phyloP scores from a whole-genome alignment of 2,329 filamentous ascomycete species.

The Exophiala oligosperma region DNA sequence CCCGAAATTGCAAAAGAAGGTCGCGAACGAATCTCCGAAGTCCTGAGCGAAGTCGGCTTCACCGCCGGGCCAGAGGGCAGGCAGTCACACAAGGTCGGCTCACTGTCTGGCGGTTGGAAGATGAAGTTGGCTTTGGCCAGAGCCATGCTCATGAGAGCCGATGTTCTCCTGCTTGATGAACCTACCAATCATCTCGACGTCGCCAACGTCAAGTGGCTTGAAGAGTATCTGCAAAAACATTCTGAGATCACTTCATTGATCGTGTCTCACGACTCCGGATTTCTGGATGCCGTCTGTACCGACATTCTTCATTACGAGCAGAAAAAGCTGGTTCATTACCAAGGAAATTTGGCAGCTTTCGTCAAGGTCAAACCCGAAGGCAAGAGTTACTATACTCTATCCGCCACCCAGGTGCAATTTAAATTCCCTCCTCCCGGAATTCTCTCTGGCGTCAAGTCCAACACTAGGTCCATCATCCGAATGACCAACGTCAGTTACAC shows the following conservation, averaged over 20 bases:
- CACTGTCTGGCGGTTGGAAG: slow-evolving; percentile 97
- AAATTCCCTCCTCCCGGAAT: slow-evolving; percentile 98
- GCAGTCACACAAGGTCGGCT: slow-evolving; percentile 87
- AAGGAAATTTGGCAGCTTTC: slow-evolving; percentile 61
- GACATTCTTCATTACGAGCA: slow-evolving; percentile 99
- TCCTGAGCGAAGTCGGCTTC: slow-evolving; percentile 91
- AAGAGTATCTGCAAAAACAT: slow-evolving; percentile 93
- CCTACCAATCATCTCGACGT: slow-evolving; percentile 99
- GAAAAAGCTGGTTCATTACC: slow-evolving; percentile 76
- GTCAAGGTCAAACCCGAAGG: slow-evolving; percentile 89
- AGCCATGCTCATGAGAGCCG: slow-evolving; percentile 95
- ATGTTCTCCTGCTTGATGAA: slow-evolving; percentile 94
- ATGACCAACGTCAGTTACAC: slow-evolving; percentile 90
- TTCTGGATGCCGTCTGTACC: slow-evolving; percentile 95
- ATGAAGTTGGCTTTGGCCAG: slow-evolving; percentile 98
- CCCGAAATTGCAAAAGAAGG: slow-evolving; percentile 79
- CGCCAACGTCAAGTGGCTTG: slow-evolving; percentile 91
- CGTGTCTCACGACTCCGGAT: slow-evolving; percentile 96
- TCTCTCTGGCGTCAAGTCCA: slow-evolving; percentile 89
- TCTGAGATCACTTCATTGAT: slow-evolving; percentile 96
- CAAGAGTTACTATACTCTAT: slow-evolving; percentile 97
- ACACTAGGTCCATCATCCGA: slow-evolving; percentile 88
- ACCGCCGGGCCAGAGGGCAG: slow-evolving; percentile 84
- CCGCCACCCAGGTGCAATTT: slow-evolving; percentile 85
- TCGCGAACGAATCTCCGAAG: slow-evolving; percentile 75